Percentiles rank a stretch among this genome's conserved stretches.
Conservation (phyloP, 176 grass and related monocot species). For the Rhynchospora breviuscula region DNA sequence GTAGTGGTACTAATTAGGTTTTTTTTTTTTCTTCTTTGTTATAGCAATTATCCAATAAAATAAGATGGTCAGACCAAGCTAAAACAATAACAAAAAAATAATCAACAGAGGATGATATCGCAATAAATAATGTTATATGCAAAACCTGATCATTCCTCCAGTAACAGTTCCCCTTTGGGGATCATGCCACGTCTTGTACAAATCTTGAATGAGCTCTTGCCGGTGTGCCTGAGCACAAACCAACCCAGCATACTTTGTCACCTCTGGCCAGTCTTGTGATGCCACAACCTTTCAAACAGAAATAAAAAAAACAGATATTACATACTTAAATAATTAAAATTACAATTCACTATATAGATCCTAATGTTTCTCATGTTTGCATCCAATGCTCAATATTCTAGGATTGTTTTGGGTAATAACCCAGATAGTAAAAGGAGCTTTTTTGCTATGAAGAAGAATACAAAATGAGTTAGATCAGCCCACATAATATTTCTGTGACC, state of each 20-base stretch:
- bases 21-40: not conserved
- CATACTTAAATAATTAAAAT: not conserved
- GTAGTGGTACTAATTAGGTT: not conserved
- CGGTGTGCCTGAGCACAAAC: constrained; percentile 66
- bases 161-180: constrained; percentile 76
- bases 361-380: not conserved
- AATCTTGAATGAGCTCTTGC: constrained; percentile 79
- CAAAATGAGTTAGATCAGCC: not conserved
- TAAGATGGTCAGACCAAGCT: not conserved
- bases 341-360: not conserved
- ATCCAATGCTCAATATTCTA: not conserved
- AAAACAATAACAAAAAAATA: not conserved
- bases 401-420: not conserved
- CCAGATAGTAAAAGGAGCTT: not conserved
- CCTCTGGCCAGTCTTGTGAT: constrained; percentile 77
- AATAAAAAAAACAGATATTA: not conserved
- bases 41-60: not conserved
- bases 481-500: not conserved
- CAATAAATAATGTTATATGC: not conserved
- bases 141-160: constrained; percentile 75
- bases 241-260: constrained; percentile 67
- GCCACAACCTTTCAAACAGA: constrained; percentile 48
- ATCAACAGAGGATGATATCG: not conserved
- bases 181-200: constrained; percentile 98
- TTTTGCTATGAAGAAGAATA: not conserved